Conservation (phyloP, 768 basidiomycete species). For the Leccinum incarnatum region DNA sequence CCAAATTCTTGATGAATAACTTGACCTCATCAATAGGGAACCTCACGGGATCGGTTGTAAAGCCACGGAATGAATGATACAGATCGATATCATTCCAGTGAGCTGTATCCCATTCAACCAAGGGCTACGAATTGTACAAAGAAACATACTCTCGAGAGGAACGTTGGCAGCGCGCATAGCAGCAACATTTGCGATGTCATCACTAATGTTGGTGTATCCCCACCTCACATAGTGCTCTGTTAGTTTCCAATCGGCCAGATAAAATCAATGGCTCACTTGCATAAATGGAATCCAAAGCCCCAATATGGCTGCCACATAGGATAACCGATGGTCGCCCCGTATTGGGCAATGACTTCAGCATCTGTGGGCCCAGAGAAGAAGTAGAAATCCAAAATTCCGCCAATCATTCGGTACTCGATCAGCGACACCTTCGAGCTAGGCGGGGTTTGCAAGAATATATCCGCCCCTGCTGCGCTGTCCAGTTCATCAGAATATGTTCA, state of each 20-base stretch:
- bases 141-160: conserved; percentile 64
- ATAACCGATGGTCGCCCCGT: conserved; percentile 61
- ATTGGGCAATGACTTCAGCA: conserved; percentile 65
- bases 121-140: not conserved
- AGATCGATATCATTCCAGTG: conserved; percentile 82
- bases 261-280: conserved; percentile 39
- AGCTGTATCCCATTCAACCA: conserved; percentile 34
- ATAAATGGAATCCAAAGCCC: conserved; percentile 79
- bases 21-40: conserved; percentile 56
- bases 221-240: conserved; percentile 25
- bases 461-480: conserved; percentile 61
- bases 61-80: conserved; percentile 66
- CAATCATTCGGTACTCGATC: conserved; percentile 70
- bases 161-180: conserved; percentile 67
- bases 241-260: not conserved
- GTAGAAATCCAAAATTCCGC: conserved; percentile 77
- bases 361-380: conserved; percentile 60
- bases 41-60: conserved; percentile 63
- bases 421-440: conserved; percentile 52
- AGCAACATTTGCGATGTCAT: conserved; percentile 52
- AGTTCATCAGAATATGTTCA: conserved; percentile 6
- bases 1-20: conserved; percentile 54
- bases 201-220: conserved; percentile 52
- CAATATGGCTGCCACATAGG: conserved; percentile 73
- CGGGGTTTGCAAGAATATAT: conserved; percentile 66